Evolutionary conservation across 2,329 filamentous ascomycete genomes (phyloP).

Genomic region (Clathrospora elynae): DNA sequence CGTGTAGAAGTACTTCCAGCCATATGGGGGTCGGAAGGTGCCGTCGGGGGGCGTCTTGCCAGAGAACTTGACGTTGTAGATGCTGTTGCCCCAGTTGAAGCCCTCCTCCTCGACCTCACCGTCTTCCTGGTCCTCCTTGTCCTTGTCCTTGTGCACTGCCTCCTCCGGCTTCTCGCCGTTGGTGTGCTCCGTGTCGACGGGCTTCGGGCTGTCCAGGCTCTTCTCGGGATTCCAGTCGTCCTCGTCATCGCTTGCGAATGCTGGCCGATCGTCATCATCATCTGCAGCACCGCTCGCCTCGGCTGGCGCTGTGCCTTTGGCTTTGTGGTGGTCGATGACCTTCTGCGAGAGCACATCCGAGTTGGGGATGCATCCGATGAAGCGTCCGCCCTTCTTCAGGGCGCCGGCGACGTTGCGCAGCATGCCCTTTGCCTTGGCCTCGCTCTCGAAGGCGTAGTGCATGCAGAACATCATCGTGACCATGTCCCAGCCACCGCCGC

Average conservation of each 20-base stretch:
- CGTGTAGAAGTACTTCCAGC: slow-evolving; percentile 98
- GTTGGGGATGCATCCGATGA: slow-evolving; percentile 96
- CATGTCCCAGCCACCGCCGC: slow-evolving; percentile 84
- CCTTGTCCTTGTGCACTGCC: slow-evolving; percentile 27
- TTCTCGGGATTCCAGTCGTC: slow-evolving; percentile 55
- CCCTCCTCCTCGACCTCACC: slow-evolving; percentile 54
- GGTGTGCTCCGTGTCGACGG: slow-evolving; percentile 45
- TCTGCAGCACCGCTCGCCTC: slow-evolving; percentile 32
- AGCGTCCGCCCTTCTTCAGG: slow-evolving; percentile 90
- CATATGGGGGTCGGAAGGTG: slow-evolving; percentile 90
- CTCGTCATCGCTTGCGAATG: slow-evolving; percentile 47
- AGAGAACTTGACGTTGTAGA: slow-evolving; percentile 90
- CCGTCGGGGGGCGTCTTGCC: slow-evolving; percentile 82
- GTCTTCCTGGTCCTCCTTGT: slow-evolving; percentile 49
- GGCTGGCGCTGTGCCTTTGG: slow-evolving; percentile 48
- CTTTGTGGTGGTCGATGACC: slow-evolving; percentile 77
- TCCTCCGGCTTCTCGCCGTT: slow-evolving; percentile 30
- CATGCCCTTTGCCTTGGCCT: slow-evolving; percentile 89
- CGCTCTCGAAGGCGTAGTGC: slow-evolving; percentile 96
- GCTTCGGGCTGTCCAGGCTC: slow-evolving; percentile 47
- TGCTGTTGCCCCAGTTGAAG: slow-evolving; percentile 88
- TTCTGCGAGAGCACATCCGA: slow-evolving; percentile 84
- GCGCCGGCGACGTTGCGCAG: slow-evolving; percentile 87
- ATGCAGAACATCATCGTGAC: slow-evolving; percentile 99
- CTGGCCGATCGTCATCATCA: slow-evolving; percentile 42